phyloP scores from a whole-genome alignment of 371 early-diverging fungal species.

The Quaeritorhiza haematococci region DNA sequence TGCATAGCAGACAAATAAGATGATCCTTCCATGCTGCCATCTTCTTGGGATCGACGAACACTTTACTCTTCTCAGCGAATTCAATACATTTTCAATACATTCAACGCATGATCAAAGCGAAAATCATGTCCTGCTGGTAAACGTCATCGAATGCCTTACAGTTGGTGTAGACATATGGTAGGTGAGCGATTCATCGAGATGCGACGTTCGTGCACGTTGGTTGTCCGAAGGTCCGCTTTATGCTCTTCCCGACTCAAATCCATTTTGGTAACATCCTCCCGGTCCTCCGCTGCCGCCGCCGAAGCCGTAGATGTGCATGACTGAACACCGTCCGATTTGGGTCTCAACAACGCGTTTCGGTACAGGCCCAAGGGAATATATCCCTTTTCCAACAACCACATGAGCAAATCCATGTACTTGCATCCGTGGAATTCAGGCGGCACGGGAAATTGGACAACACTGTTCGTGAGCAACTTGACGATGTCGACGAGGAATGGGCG shows the following conservation, averaged over 20 bases:
- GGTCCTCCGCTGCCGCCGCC: neutral
- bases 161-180: slow-evolving; percentile 44
- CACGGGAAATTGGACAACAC: neutral
- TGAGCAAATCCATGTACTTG: slow-evolving; percentile 25
- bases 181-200: neutral
- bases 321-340: neutral
- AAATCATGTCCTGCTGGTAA: slow-evolving; percentile 20
- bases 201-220: neutral
- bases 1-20: too few species aligned
- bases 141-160: slow-evolving; percentile 33
- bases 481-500: slow-evolving; percentile 39
- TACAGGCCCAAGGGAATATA: slow-evolving; percentile 37
- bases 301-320: neutral
- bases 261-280: too few species aligned
- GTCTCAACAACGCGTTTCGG: slow-evolving; percentile 7
- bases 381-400: slow-evolving; percentile 17
- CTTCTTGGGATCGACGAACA: too few species aligned
- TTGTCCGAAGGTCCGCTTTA: neutral
- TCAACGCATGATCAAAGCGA: too few species aligned
- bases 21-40: too few species aligned
- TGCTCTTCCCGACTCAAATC: too few species aligned
- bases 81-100: too few species aligned
- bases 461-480: slow-evolving; percentile 9
- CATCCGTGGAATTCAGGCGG: neutral
- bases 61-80: too few species aligned